A percentile compares a stretch with the other conserved stretches of the same genome.
phyloP scores from a whole-genome alignment of 768 basidiomycete genomes.

The Amanita polypyramis region DNA sequence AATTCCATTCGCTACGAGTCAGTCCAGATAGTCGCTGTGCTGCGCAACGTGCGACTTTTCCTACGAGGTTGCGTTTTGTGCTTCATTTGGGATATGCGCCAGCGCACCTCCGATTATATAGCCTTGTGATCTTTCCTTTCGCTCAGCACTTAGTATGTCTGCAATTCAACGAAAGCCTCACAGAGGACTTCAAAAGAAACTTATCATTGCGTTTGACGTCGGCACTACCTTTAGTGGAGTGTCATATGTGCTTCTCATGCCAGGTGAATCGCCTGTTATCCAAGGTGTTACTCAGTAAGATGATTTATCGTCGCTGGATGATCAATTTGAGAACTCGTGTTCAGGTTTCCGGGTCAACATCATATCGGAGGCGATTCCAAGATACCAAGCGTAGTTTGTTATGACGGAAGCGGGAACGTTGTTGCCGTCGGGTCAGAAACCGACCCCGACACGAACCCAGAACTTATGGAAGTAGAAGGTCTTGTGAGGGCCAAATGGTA shows the following conservation, averaged over 20 bases:
- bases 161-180: constrained; percentile 22
- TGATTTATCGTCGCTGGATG: constrained; percentile 1
- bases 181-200: constrained; percentile 25
- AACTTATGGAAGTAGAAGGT: not conserved
- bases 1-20: too few relatives aligned
- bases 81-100: too few relatives aligned
- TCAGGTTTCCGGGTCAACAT: not conserved
- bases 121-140: too few relatives aligned
- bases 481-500: not conserved
- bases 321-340: not conserved
- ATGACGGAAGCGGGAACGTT: constrained; percentile 2
- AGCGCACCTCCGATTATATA: too few relatives aligned
- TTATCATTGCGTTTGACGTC: constrained; percentile 42
- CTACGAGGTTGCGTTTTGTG: too few relatives aligned
- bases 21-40: too few relatives aligned
- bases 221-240: too few relatives aligned
- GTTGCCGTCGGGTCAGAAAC: too few relatives aligned
- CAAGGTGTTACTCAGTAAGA: constrained; percentile 24
- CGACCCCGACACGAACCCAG: not conserved
- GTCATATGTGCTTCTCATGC: too few relatives aligned
- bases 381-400: constrained; percentile 6
- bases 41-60: too few relatives aligned
- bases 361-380: too few relatives aligned
- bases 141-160: constrained; percentile 11
- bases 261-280: constrained; percentile 21